These are phyloP conservation scores for Saxophila tyrrhenica DNA, from an alignment of 495 filamentous ascomycete genomes.

Conservation along the genomic window DNA sequence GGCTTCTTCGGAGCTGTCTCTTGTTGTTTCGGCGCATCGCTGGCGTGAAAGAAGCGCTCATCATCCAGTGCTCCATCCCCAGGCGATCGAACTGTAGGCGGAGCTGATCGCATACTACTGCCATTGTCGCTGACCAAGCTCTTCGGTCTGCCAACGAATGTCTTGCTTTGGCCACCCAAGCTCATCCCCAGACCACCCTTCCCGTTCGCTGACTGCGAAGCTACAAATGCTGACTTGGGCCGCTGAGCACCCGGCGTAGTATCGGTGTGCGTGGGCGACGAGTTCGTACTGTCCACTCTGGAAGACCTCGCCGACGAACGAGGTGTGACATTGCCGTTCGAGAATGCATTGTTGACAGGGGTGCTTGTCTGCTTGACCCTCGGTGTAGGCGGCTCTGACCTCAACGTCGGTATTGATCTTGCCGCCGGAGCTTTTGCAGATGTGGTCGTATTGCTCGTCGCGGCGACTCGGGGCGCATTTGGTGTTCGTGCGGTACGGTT, in stretches of 20 bases:
- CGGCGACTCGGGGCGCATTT: constrained; percentile 28
- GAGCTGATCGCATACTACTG: constrained; percentile 3
- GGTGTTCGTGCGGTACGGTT: constrained; percentile 26
- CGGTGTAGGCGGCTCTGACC: constrained; percentile 8
- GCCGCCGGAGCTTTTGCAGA: constrained; percentile 10
- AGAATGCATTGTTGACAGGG: constrained; percentile 23
- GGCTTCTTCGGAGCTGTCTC: constrained; percentile 13
- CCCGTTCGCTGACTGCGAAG: neutral
- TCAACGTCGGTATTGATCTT: constrained; percentile 16
- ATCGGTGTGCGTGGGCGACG: constrained; percentile 21
- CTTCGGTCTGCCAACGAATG: constrained; percentile 9
- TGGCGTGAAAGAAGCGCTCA: constrained; percentile 32
- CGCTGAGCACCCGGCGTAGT: constrained; percentile 17
- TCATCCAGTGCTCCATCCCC: constrained; percentile 6
- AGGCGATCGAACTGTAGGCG: constrained; percentile 14
- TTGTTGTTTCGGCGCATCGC: constrained; percentile 21
- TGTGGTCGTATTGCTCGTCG: constrained; percentile 15
- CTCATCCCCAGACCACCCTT: neutral
- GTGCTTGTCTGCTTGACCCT: constrained; percentile 23
- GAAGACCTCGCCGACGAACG: constrained; percentile 31
- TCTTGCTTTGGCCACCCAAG: constrained; percentile 3
- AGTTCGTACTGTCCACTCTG: constrained; percentile 23
- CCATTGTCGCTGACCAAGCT: constrained; percentile 19
- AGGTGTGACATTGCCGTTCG: constrained; percentile 30
- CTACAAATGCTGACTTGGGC: neutral